phyloP scores from a whole-genome alignment of 371 early-diverging fungal genomes.

The Circinella minor region DNA sequence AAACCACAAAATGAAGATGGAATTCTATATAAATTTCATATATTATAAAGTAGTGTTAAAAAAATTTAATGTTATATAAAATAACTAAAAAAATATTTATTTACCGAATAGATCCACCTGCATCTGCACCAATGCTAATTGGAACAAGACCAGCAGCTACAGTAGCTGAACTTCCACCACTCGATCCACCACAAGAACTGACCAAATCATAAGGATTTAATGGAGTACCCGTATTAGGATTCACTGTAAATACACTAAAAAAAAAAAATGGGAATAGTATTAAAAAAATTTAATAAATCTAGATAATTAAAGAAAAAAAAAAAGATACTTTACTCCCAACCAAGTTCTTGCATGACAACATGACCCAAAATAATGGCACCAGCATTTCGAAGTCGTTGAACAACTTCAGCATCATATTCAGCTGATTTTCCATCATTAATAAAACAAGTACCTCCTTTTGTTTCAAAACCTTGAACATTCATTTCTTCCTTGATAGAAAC shows the following conservation, averaged over 20 bases:
- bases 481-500: slow-evolving; percentile 65
- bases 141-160: slow-evolving; percentile 71
- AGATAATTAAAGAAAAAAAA: neutral
- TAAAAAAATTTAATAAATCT: neutral
- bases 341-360: slow-evolving; percentile 64
- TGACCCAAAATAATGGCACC: slow-evolving; percentile 69
- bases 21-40: slow-evolving; percentile 53
- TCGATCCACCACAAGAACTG: slow-evolving; percentile 74
- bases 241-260: slow-evolving; percentile 42
- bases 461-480: slow-evolving; percentile 58
- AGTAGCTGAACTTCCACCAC: slow-evolving; percentile 67
- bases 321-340: slow-evolving; percentile 48
- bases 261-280: neutral
- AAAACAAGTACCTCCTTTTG: slow-evolving; percentile 68
- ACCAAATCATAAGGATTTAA: slow-evolving; percentile 67
- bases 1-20: slow-evolving; percentile 75
- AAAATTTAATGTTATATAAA: too few relatives aligned
- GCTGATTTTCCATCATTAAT: slow-evolving; percentile 63
- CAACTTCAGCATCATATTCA: slow-evolving; percentile 47
- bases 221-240: slow-evolving; percentile 64
- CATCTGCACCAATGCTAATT: slow-evolving; percentile 76
- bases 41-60: neutral
- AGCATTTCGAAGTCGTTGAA: slow-evolving; percentile 49
- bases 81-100: neutral
- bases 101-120: slow-evolving; percentile 71